Evolutionary conservation across 2,329 filamentous ascomycete species (phyloP).

Genomic region (Penicillium janthinellum): DNA sequence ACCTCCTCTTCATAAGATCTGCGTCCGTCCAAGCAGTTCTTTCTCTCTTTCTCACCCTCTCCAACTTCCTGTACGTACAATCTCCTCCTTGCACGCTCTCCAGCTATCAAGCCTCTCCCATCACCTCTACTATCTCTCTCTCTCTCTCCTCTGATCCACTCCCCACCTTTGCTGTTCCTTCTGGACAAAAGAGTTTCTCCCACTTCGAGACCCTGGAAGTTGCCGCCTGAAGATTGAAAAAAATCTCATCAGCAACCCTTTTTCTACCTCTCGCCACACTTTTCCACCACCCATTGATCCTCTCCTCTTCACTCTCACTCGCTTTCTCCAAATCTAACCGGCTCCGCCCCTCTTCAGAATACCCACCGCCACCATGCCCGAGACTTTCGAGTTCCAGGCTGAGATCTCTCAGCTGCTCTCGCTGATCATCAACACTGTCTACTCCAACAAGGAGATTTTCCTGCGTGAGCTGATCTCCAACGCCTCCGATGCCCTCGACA

Average conservation of each 20-base stretch:
- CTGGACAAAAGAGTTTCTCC: not conserved
- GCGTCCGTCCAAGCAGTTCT: slow-evolving; percentile 24
- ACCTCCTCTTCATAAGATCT: slow-evolving; percentile 16
- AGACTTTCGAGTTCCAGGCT: slow-evolving; percentile 99
- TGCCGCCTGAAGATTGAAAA: not conserved
- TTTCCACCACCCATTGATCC: slow-evolving; percentile 10
- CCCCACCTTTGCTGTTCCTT: slow-evolving; percentile 10
- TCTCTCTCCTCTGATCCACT: not conserved
- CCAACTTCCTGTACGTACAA: slow-evolving; percentile 7
- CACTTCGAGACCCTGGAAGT: not conserved
- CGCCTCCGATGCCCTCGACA: slow-evolving; percentile 97
- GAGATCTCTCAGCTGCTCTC: slow-evolving; percentile 99
- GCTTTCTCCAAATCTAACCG: slow-evolving; percentile 7
- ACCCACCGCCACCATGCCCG: slow-evolving; percentile 67
- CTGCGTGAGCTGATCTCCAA: slow-evolving; percentile 98
- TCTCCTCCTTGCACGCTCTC: not conserved
- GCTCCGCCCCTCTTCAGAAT: slow-evolving; percentile 9
- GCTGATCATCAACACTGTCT: slow-evolving; percentile 99
- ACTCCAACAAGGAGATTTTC: slow-evolving; percentile 99
- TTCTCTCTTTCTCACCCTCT: slow-evolving; percentile 11
- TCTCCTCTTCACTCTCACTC: not conserved
- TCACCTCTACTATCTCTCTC: slow-evolving; percentile 1
- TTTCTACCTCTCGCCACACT: slow-evolving; percentile 13
- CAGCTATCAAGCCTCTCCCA: not conserved
- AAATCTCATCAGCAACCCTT: not conserved